Evolutionary conservation across 352 stramenopile genomes (phyloP).

Genomic region (Pythium biforme): DNA sequence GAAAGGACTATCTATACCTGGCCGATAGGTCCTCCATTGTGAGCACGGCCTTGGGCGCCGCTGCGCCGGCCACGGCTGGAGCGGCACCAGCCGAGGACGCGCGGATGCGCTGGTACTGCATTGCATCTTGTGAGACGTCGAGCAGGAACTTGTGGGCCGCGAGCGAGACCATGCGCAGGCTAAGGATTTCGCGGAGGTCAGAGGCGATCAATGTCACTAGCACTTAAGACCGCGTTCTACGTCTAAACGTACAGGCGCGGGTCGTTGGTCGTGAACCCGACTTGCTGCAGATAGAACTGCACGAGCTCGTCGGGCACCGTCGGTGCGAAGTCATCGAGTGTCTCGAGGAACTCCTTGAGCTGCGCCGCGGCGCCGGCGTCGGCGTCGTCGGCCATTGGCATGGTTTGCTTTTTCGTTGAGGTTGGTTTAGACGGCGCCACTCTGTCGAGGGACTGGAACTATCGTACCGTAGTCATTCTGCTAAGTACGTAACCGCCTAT

Average conservation of each 20-base stretch:
- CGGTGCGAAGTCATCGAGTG: conserved; percentile 58
- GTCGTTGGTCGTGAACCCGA: conserved; percentile 66
- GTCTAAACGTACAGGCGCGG: conserved; percentile 59
- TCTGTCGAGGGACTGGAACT: neutral
- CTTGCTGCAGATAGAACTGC: conserved; percentile 72
- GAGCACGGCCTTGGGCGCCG: conserved; percentile 37
- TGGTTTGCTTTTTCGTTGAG: neutral
- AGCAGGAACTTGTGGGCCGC: conserved; percentile 80
- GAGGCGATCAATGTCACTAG: neutral
- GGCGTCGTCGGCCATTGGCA: conserved; percentile 6
- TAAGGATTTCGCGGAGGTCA: conserved; percentile 13
- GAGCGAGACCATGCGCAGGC: conserved; percentile 63
- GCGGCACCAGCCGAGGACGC: conserved; percentile 28
- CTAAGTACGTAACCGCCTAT: neutral
- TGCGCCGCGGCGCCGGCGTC: conserved; percentile 30
- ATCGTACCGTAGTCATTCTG: neutral
- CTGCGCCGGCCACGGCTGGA: conserved; percentile 14
- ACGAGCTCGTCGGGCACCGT: conserved; percentile 76
- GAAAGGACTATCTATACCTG: conserved; percentile 25
- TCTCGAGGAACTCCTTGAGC: conserved; percentile 65
- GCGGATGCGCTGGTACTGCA: conserved; percentile 78
- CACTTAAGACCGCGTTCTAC: too few species aligned
- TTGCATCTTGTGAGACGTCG: conserved; percentile 74
- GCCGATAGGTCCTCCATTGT: conserved; percentile 76
- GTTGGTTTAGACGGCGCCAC: neutral